Percentiles rank a stretch among this genome's conserved stretches.
These are phyloP conservation scores for Populus davidiana DNA, from an alignment of 345 rosid genomes.

Conservation along the genomic window DNA sequence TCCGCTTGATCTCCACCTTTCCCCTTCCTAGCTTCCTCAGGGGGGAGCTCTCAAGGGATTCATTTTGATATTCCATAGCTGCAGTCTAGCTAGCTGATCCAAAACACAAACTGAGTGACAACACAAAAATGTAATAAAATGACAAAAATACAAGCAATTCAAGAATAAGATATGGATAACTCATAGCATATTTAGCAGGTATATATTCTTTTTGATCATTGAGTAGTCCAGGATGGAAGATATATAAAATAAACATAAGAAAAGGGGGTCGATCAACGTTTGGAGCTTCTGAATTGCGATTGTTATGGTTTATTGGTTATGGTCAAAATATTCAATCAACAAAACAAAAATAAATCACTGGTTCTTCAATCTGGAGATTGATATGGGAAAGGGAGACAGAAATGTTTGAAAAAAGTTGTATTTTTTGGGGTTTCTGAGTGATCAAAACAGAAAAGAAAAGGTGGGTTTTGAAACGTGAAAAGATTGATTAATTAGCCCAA, in stretches of 20 bases:
- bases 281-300: neutral
- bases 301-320: neutral
- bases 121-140: neutral
- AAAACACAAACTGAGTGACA: neutral
- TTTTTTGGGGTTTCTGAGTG: neutral
- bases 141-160: neutral
- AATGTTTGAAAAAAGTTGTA: neutral
- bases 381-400: neutral
- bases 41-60: conserved; percentile 43
- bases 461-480: neutral
- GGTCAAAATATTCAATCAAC: neutral
- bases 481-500: conserved; percentile 24
- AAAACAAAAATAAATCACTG: neutral
- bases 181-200: neutral
- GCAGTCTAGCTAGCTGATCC: conserved; percentile 4
- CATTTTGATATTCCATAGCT: conserved; percentile 30
- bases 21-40: conserved; percentile 88
- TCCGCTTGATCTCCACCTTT: conserved; percentile 99
- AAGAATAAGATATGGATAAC: neutral
- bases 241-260: neutral
- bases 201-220: neutral
- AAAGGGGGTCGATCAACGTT: neutral
- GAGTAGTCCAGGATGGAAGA: neutral
- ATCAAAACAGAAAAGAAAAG: conserved; percentile 1
- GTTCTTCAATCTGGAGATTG: neutral